phyloP scores from a whole-genome alignment of 106 monocot genomes.

The Platanthera zijinensis region DNA sequence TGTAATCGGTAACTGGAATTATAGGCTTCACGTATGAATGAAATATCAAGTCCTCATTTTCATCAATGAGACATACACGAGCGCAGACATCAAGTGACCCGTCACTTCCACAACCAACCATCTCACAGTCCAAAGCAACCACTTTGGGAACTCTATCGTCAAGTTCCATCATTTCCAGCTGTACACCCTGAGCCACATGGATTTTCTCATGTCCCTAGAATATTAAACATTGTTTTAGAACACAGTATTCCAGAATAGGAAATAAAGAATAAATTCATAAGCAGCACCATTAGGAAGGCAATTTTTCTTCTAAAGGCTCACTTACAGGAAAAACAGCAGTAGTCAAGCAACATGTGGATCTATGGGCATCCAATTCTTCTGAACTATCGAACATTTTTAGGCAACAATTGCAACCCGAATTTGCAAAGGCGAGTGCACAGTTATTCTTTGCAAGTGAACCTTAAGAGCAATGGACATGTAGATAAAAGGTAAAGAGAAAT shows the following conservation, averaged over 20 bases:
- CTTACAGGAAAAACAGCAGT: constrained; percentile 12
- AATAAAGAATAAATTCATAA: neutral
- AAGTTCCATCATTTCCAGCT: neutral
- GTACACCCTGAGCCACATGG: neutral
- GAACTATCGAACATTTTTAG: constrained; percentile 3
- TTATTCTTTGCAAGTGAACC: constrained; percentile 15
- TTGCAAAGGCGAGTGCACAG: constrained; percentile 1
- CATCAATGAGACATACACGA: constrained; percentile 34
- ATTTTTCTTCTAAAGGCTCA: neutral
- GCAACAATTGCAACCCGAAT: constrained; percentile 13
- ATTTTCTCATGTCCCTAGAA: constrained; percentile 7
- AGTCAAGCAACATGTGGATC: constrained; percentile 5
- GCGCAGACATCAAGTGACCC: constrained; percentile 36
- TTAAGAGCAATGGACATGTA: constrained; percentile 4
- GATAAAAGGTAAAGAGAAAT: neutral
- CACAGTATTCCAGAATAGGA: neutral
- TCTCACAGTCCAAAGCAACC: constrained; percentile 23
- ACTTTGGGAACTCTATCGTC: constrained; percentile 6
- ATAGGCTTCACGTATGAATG: constrained; percentile 41
- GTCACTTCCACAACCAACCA: constrained; percentile 43
- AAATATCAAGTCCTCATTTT: constrained; percentile 32
- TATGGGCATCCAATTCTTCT: constrained; percentile 3
- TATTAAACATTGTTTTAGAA: neutral
- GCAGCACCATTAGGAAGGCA: constrained; percentile 4
- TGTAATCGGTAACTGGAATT: constrained; percentile 31